Base-by-base conservation (phyloP, 805 yeast species). In the Zygoascus flipseniorum region DNA sequence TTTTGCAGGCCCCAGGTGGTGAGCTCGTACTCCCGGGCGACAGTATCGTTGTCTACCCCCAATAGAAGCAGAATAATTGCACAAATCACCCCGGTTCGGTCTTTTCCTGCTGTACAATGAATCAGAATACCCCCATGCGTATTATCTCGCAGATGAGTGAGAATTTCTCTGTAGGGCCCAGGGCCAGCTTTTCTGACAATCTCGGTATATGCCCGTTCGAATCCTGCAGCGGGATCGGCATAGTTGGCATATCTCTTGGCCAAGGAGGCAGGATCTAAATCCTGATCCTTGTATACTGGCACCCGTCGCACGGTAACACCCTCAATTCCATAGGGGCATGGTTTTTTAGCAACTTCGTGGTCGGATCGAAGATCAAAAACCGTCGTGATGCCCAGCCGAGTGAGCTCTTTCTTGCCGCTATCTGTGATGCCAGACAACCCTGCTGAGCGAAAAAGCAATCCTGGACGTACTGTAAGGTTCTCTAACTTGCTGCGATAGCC, bases 81-180 rank as follows among this genome's bases (percentile, higher is more conserved):
- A 1, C 83, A 77, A 58, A 85, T 64, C 13, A 86, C 74, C 0
- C 95, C 96, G 0, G 96, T 87, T 45, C 95, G 76, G 65, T 88
- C 96, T 65, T 87, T 88, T 1, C 96, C 96, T 1, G 92, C 92
- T 3, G 90, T 80, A 68, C 95, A 88, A 64, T 86, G 92, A 66
- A 82, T 79, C 9, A 84, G 67, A 54, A 88, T 69, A 2, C 79
- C 76, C 19, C 69, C 71, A n/a, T 69, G 66, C 2, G 80, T 76
- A 43, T 72, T 65, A 54, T 84, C 87, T 47, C 82, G 71, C 47
- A 88, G 70, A 61, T 73, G 79, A 47, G 69, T 66, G 60, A 86
- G 78, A 32, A 87, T 75, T 8, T 65, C 63, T 47, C 69, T 72
- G 62, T 77, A 83, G 2, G 56, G 31, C 5, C 79, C 71, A 3